These are phyloP conservation scores for Nakazawaea holstii DNA, from an alignment of 805 yeast species.

Conservation along the genomic window DNA sequence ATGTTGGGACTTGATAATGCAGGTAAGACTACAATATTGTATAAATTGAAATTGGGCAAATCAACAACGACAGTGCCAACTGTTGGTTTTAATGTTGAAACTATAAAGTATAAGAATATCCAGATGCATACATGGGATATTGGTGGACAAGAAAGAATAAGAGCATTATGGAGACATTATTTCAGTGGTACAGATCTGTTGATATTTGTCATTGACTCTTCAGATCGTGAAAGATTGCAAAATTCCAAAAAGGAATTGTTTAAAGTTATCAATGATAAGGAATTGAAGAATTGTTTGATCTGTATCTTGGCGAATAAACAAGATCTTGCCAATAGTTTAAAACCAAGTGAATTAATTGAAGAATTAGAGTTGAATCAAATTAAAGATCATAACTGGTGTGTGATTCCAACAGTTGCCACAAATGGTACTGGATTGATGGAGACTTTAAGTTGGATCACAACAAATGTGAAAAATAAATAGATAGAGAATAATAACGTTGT, in stretches of 20 bases:
- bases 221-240: slow-evolving; percentile 64
- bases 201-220: slow-evolving; percentile 84
- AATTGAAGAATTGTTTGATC: slow-evolving; percentile 72
- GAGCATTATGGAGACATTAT: slow-evolving; percentile 94
- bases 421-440: slow-evolving; percentile 89
- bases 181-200: slow-evolving; percentile 90
- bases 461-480: slow-evolving; percentile 37
- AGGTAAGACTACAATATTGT: slow-evolving; percentile 84
- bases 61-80: slow-evolving; percentile 82
- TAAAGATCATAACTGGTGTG: slow-evolving; percentile 79
- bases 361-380: slow-evolving; percentile 55
- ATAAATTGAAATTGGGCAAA: slow-evolving; percentile 75
- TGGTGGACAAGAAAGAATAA: slow-evolving; percentile 90
- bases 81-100: slow-evolving; percentile 90
- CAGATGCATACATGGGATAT: slow-evolving; percentile 92
- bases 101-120: slow-evolving; percentile 75
- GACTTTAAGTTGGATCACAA: slow-evolving; percentile 81
- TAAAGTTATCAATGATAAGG: slow-evolving; percentile 77
- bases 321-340: slow-evolving; percentile 66
- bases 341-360: slow-evolving; percentile 77
- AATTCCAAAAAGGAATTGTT: slow-evolving; percentile 75
- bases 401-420: slow-evolving; percentile 84
- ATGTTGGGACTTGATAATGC: slow-evolving; percentile 94
- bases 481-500: background rate
- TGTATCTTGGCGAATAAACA: slow-evolving; percentile 88